phyloP scores from a whole-genome alignment of 2,329 filamentous ascomycete species.

The Penicillium capsulatum region DNA sequence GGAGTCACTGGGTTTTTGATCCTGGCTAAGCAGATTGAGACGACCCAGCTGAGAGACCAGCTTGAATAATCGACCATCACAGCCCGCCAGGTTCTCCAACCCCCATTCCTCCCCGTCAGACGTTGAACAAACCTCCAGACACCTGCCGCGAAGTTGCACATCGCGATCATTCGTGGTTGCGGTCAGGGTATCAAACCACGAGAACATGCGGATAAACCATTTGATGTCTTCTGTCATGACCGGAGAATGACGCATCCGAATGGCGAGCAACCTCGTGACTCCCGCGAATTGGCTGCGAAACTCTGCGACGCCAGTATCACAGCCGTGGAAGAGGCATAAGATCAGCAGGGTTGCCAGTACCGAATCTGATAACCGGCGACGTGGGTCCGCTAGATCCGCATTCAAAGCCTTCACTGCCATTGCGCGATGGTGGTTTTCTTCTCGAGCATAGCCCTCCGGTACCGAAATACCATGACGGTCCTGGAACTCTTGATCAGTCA shows the following conservation, averaged over 20 bases:
- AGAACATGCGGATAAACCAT: slow-evolving; percentile 92
- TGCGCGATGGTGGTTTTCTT: slow-evolving; percentile 80
- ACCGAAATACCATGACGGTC: slow-evolving; percentile 40
- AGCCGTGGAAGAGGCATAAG: slow-evolving; percentile 87
- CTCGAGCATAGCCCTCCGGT: slow-evolving; percentile 60
- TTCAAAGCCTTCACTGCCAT: slow-evolving; percentile 81
- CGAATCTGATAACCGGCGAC: slow-evolving; percentile 74
- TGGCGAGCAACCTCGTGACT: slow-evolving; percentile 80
- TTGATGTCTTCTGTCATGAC: slow-evolving; percentile 61
- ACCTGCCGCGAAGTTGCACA: slow-evolving; percentile 65
- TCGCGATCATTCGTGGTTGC: slow-evolving; percentile 90
- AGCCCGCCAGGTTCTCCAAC: slow-evolving; percentile 80
- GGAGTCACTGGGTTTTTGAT: slow-evolving; percentile 40
- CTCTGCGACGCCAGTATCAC: slow-evolving; percentile 85
- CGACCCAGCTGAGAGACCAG: slow-evolving; percentile 78
- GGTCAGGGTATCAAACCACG: slow-evolving; percentile 90
- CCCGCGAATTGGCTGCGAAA: slow-evolving; percentile 92
- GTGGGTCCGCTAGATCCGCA: slow-evolving; percentile 71
- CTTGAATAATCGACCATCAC: slow-evolving; percentile 81
- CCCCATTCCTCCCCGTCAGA: slow-evolving; percentile 63
- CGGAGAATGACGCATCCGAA: slow-evolving; percentile 62
- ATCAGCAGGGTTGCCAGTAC: slow-evolving; percentile 83
- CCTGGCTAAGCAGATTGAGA: slow-evolving; percentile 77
- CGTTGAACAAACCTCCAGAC: slow-evolving; percentile 60
- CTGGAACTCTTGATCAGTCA: slow-evolving; percentile 38